Evolutionary conservation across 2,329 filamentous ascomycete species (phyloP), one percentile per base, ranked within the genome.

Genomic region (Aaosphaeria pasadenensis): DNA sequence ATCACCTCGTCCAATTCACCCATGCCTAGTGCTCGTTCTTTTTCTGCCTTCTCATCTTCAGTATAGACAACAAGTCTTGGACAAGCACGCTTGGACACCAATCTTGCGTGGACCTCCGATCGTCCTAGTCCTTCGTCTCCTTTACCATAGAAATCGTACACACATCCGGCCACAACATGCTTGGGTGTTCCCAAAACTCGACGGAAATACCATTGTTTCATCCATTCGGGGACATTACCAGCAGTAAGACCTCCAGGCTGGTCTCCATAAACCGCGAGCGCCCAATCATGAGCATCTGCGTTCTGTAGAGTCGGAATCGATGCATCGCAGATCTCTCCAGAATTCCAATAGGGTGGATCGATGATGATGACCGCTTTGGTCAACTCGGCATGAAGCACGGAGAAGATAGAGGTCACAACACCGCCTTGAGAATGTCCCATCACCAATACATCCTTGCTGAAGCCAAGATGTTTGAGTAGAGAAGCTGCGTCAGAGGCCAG

Each of bases 201-300:
- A 7, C 53, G 41, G 7, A 44, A 24, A 41, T 53, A 53, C 57
- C 52, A 60, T 11, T 48, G 50, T 43, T 49, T 58, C 49, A 55
- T 52, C 53, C 53, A 58, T 13, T 43, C 42, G 6, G 54, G 54
- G 24, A 46, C 47, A 9, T 28, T 41, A 36, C 33, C 33, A 9
- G 7, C 9, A 3, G n/a, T n/a, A 9, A 36, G 33, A 24, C 17
- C 17, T 24, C 17, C 17, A 24, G 17, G 17, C 17, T 24, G 17
- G 7, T 36, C 9, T 36, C 33, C 33, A 36, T 36, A 36, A 9
- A 36, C n/a, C 7, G 33, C n/a, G 33, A 36, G 33, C 7, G 33
- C 33, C 33, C 7, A 36, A 9, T 9, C 33, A n/a, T 9, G 7
- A 9, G n/a, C n/a, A n/a, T 36, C 33, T 9, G n/a, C 33, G n/a